Conservation (phyloP, 2,329 filamentous ascomycete species). For the Aspergillus pseudoglaucus region DNA sequence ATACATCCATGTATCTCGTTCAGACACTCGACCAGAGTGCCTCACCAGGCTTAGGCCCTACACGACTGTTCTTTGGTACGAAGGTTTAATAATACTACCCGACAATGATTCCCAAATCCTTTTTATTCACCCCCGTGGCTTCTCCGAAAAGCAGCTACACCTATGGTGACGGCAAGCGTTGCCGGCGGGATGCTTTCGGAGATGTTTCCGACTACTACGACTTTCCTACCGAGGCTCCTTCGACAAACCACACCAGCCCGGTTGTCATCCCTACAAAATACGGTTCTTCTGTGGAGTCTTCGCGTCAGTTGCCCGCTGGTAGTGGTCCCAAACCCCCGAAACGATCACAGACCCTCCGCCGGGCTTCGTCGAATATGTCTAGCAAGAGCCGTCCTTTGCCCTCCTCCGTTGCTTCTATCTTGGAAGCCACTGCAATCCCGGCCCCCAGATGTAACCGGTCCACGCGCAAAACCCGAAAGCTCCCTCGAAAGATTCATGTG, state of each 20-base stretch:
- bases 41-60: constrained; percentile 26
- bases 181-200: not conserved
- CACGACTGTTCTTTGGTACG: constrained; percentile 8
- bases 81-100: constrained; percentile 14
- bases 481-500: constrained; percentile 34
- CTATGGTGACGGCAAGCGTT: constrained; percentile 9
- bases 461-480: constrained; percentile 32
- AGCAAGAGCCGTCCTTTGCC: constrained; percentile 40
- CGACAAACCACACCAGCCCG: constrained; percentile 22
- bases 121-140: constrained; percentile 29
- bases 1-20: constrained; percentile 33
- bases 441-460: constrained; percentile 39
- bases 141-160: constrained; percentile 15
- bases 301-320: constrained; percentile 10
- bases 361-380: constrained; percentile 21
- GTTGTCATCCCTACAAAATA: constrained; percentile 33
- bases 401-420: constrained; percentile 51
- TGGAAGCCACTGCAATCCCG: constrained; percentile 56
- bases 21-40: constrained; percentile 36
- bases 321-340: constrained; percentile 15
- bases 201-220: not conserved
- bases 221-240: not conserved
- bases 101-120: constrained; percentile 40
- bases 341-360: constrained; percentile 13
- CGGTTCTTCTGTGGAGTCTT: constrained; percentile 14